These are phyloP conservation scores for Misopates orontium DNA, from an alignment of 257 asterid species.

Conservation along the genomic window DNA sequence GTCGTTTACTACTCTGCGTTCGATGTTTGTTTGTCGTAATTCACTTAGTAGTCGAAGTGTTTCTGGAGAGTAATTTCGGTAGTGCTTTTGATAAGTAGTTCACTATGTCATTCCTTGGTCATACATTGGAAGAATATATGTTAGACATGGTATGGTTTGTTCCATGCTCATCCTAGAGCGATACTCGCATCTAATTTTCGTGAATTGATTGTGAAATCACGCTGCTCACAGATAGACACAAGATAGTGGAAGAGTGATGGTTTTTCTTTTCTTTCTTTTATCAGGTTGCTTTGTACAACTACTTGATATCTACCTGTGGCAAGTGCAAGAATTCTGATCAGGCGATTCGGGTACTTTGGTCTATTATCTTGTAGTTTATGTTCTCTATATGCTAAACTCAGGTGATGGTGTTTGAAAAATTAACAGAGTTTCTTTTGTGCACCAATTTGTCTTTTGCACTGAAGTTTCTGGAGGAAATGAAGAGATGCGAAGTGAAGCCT, in stretches of 20 bases:
- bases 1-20: conserved; percentile 26
- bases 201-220: neutral
- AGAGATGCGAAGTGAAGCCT: conserved; percentile 81
- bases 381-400: neutral
- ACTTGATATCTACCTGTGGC: conserved; percentile 87
- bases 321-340: conserved; percentile 82
- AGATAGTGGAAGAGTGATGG: neutral
- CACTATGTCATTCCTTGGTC: neutral
- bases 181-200: neutral
- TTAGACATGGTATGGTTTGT: neutral
- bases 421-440: conserved; percentile 12
- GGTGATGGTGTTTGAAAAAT: conserved; percentile 14
- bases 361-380: conserved; percentile 12
- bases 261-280: neutral
- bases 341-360: conserved; percentile 66
- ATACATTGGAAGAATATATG: neutral
- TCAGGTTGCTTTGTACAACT: conserved; percentile 84
- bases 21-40: neutral
- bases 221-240: neutral
- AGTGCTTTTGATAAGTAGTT: neutral
- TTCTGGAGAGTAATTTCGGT: neutral
- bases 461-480: conserved; percentile 95
- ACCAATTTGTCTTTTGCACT: conserved; percentile 28
- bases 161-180: conserved; percentile 6
- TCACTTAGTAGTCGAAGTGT: neutral